Percentiles rank a stretch among this genome's conserved stretches.
These are phyloP conservation scores for Coemansia sp. DNA, from an alignment of 192 early-diverging fungal genomes.

Conservation along the genomic window DNA sequence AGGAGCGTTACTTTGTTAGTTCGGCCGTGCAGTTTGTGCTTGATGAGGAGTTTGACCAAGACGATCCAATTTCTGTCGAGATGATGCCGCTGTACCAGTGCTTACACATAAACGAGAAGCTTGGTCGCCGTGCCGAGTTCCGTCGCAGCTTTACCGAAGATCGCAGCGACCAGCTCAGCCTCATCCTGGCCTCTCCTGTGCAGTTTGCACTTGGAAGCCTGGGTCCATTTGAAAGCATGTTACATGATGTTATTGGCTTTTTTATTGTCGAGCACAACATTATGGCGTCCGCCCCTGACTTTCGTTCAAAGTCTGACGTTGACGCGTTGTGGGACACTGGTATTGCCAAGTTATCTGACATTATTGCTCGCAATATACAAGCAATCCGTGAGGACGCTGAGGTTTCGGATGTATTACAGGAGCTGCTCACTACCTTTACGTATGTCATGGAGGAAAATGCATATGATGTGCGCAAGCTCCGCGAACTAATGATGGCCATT, in stretches of 20 bases:
- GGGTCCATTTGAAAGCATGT: conserved; percentile 60
- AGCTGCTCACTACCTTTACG: conserved; percentile 79
- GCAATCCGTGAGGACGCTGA: conserved; percentile 77
- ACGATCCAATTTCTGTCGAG: conserved; percentile 78
- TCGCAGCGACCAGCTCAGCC: conserved; percentile 82
- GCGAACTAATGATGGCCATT: conserved; percentile 55
- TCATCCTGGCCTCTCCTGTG: conserved; percentile 76
- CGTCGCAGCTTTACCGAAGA: conserved; percentile 87
- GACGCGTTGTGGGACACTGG: conserved; percentile 89
- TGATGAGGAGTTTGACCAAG: conserved; percentile 80
- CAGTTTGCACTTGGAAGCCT: conserved; percentile 63
- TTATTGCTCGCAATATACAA: conserved; percentile 76
- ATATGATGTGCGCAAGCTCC: conserved; percentile 54
- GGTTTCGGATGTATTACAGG: conserved; percentile 74
- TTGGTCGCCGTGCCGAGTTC: conserved; percentile 85
- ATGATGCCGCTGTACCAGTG: conserved; percentile 96
- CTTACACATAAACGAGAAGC: conserved; percentile 91
- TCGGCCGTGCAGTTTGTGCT: conserved; percentile 78
- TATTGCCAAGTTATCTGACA: conserved; percentile 74
- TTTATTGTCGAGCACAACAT: conserved; percentile 93
- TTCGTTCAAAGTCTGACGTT: conserved; percentile 80
- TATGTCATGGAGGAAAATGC: conserved; percentile 75
- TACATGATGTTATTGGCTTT: conserved; percentile 93
- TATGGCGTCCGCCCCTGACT: conserved; percentile 82
- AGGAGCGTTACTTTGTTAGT: conserved; percentile 61